Evolutionary conservation across 768 basidiomycete species (phyloP), one percentile per base, ranked within the genome.

Genomic region (Termitomyces sp.): DNA sequence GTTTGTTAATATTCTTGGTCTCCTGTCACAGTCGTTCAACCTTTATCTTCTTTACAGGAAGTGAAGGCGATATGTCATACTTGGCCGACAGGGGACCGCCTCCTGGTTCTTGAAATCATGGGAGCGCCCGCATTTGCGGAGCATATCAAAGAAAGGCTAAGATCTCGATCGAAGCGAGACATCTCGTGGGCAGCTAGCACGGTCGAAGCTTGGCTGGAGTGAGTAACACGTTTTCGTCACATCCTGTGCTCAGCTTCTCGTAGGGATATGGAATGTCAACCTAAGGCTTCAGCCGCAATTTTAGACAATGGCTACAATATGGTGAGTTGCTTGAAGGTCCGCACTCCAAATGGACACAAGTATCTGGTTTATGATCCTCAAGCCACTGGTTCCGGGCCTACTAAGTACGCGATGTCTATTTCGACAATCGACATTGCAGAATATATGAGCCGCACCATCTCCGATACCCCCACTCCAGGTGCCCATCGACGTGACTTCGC

Each of bases 281-380:
- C 44, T 40, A n/a, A 8, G 21, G 54, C 34, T 29, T 38, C 44
- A 32, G 45, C 19, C 12, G 54, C 54, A 34, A 17, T 47, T 5
- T 47, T 55, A 7, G 54, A 55, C 27, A 55, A 55, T 31, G 44
- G 45, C 31, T 41, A 16, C 16, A 55, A 55, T 17, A 21, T 40
- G 17, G 45, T 55, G 11, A 14, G 32, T 27, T 55, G 45, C 37
- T 32, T 55, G 35, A 55, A 48, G 45, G 46, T 34, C n/a, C 17
- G 29, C 8, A 8, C 23, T 38, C 23, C 21, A 17, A 8, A 21
- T n/a, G 54, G 45, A 10, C 45, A 29, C 25, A 55, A 16, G 37
- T 55, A 40, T 35, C 5, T 45, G 21, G 54, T 55, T 5, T 55
- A 35, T 19, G 54, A 55, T 38, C 32, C 37, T 37, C 35, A 47